Evolutionary conservation across 139 green algal species (phyloP).

Genomic region (Chlamydomonas sphaeroides): DNA sequence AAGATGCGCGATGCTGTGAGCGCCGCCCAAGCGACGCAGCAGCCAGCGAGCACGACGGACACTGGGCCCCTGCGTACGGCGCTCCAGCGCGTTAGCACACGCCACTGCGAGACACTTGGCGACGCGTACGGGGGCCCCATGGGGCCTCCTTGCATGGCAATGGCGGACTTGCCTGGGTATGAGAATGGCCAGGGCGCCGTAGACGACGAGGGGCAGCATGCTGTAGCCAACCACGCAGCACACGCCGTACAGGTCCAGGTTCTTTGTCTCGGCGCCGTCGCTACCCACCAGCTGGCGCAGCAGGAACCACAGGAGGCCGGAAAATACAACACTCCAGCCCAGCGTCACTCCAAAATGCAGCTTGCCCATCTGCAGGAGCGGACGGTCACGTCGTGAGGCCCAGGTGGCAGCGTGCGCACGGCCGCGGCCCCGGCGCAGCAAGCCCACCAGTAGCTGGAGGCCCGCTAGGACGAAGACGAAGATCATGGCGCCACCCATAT

Average conservation of each 20-base stretch:
- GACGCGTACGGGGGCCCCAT: neutral
- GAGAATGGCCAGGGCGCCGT: constrained; percentile 74
- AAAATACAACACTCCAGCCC: constrained; percentile 90
- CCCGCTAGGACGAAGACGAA: constrained; percentile 81
- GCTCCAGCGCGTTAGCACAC: too few relatives aligned
- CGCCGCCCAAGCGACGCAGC: constrained; percentile 78
- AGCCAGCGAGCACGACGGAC: constrained; percentile 45
- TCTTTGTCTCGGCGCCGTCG: constrained; percentile 51
- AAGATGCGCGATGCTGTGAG: constrained; percentile 78
- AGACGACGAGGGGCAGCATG: constrained; percentile 84
- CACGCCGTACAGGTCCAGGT: constrained; percentile 86
- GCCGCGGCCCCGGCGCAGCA: neutral
- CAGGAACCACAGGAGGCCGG: constrained; percentile 79
- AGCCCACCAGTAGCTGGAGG: constrained; percentile 87
- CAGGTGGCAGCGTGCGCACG: neutral
- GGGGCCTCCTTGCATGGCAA: too few relatives aligned
- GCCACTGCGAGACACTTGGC: too few relatives aligned
- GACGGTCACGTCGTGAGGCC: too few relatives aligned
- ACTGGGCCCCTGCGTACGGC: constrained; percentile 24
- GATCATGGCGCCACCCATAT: constrained; percentile 91
- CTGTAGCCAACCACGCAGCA: constrained; percentile 93
- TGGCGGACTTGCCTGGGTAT: constrained; percentile 82
- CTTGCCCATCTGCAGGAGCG: constrained; percentile 80
- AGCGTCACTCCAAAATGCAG: constrained; percentile 96
- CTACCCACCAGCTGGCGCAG: constrained; percentile 62